Percentiles rank a stretch among this genome's conserved stretches.
phyloP scores from a whole-genome alignment of 169 alveolate genomes.

The Neospora caninum region DNA sequence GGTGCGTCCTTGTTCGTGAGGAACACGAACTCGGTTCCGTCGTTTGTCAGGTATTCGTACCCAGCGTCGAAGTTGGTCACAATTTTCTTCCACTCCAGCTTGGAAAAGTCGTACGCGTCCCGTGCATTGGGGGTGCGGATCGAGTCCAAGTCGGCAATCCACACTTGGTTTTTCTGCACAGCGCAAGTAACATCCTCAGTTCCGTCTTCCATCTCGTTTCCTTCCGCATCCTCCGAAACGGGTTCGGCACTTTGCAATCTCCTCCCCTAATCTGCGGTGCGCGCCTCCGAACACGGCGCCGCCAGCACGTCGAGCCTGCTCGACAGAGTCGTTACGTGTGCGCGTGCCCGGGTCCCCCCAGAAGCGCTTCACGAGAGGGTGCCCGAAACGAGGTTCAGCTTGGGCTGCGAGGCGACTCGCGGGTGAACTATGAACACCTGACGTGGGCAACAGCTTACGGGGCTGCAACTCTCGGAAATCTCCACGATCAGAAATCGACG shows the following conservation, averaged over 20 bases:
- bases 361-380: too few relatives aligned
- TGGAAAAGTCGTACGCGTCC: not conserved
- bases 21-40: conserved; percentile 35
- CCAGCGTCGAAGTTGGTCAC: conserved; percentile 46
- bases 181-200: not conserved
- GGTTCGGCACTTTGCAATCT: not conserved
- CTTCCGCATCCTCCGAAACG: not conserved
- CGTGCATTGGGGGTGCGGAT: not conserved
- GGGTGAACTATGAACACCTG: too few relatives aligned
- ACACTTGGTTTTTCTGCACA: conserved; percentile 43
- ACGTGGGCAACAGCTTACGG: not conserved
- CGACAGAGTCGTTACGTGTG: too few relatives aligned
- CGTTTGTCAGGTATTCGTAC: conserved; percentile 49
- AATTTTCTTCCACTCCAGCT: conserved; percentile 39
- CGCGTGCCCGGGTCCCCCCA: too few relatives aligned
- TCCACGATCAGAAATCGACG: not conserved
- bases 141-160: conserved; percentile 51
- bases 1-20: conserved; percentile 58
- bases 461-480: conserved; percentile 54
- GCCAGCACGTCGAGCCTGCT: too few relatives aligned
- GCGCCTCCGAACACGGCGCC: too few relatives aligned
- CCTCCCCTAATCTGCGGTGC: too few relatives aligned
- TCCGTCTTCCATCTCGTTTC: not conserved
- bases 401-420: too few relatives aligned
- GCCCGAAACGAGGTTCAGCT: too few relatives aligned